These are phyloP conservation scores for Fusarium brachygibbosum DNA, from an alignment of 2,329 filamentous ascomycete species.

Conservation along the genomic window DNA sequence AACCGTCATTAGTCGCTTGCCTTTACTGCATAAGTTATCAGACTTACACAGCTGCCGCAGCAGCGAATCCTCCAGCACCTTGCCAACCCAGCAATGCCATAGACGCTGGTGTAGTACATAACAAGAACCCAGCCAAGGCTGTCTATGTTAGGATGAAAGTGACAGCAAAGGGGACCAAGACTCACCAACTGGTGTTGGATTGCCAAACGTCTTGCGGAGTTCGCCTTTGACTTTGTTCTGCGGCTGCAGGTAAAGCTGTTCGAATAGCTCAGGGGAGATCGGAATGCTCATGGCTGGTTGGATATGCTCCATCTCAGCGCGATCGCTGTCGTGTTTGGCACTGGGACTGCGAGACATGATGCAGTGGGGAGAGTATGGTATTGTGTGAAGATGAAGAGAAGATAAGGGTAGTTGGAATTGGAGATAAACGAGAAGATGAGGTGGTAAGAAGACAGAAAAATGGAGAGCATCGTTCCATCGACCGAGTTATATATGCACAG, in stretches of 20 bases:
- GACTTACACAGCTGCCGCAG: slow-evolving; percentile 51
- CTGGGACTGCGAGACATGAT: slow-evolving; percentile 31
- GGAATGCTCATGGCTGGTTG: slow-evolving; percentile 58
- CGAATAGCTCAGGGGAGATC: slow-evolving; percentile 65
- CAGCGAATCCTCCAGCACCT: slow-evolving; percentile 50
- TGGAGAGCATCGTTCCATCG: not conserved
- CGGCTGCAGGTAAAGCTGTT: slow-evolving; percentile 66
- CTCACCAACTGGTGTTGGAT: slow-evolving; percentile 63
- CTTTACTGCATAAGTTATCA: rapidly evolving
- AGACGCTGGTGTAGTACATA: slow-evolving; percentile 50
- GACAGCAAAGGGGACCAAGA: rapidly evolving
- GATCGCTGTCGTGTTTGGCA: slow-evolving; percentile 25
- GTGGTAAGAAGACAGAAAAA: not conserved
- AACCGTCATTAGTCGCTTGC: not conserved
- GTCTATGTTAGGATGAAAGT: rapidly evolving
- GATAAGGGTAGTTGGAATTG: no score
- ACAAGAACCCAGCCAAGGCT: slow-evolving; percentile 51
- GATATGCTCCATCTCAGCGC: slow-evolving; percentile 43
- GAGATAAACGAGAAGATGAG: not conserved
- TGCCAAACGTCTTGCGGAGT: slow-evolving; percentile 64
- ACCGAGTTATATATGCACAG: not conserved
- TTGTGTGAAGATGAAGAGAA: not conserved
- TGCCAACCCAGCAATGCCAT: slow-evolving; percentile 51
- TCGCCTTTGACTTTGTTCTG: slow-evolving; percentile 61
- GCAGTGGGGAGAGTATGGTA: not conserved